These are phyloP conservation scores for Solanum clarkiae DNA, from an alignment of 257 asterid species.

Conservation along the genomic window DNA sequence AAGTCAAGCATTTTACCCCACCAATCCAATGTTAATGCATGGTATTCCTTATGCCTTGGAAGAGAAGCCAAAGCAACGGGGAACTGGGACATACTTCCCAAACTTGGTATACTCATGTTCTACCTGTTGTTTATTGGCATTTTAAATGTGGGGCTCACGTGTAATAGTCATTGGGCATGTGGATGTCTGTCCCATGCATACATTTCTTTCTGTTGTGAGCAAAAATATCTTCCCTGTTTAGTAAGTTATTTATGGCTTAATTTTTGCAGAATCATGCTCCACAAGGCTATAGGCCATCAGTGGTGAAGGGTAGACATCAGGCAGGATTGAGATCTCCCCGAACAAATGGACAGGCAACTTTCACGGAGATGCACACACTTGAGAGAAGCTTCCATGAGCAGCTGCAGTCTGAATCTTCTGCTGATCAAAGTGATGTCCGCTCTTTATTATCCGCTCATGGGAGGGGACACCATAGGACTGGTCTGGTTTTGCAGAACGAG, in stretches of 20 bases:
- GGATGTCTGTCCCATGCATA: not conserved
- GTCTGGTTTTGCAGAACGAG: slow-evolving; percentile 17
- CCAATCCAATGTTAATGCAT: slow-evolving; percentile 15
- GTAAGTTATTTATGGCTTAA: not conserved
- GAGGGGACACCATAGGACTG: slow-evolving; percentile 19
- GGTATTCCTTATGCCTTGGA: slow-evolving; percentile 37
- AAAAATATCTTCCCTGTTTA: not conserved
- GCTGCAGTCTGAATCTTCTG: slow-evolving; percentile 13
- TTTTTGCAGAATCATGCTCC: slow-evolving; percentile 32
- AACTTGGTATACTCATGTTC: slow-evolving; percentile 33
- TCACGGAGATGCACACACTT: slow-evolving; percentile 16
- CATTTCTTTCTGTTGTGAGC: not conserved
- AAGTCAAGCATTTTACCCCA: not conserved
- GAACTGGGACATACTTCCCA: slow-evolving; percentile 78
- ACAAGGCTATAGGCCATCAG: slow-evolving; percentile 32
- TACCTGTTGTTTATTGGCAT: not conserved
- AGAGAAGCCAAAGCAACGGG: slow-evolving; percentile 64
- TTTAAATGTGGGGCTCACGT: not conserved
- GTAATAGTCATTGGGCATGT: not conserved
- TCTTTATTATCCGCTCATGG: slow-evolving; percentile 25
- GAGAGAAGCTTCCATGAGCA: slow-evolving; percentile 34
- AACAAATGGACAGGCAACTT: slow-evolving; percentile 16
- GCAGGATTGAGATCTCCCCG: slow-evolving; percentile 25
- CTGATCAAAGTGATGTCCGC: slow-evolving; percentile 11
- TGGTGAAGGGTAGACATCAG: slow-evolving; percentile 34